Base-by-base conservation (phyloP, 2,329 filamentous ascomycete genomes). In the Nigrograna mackinnonii region DNA sequence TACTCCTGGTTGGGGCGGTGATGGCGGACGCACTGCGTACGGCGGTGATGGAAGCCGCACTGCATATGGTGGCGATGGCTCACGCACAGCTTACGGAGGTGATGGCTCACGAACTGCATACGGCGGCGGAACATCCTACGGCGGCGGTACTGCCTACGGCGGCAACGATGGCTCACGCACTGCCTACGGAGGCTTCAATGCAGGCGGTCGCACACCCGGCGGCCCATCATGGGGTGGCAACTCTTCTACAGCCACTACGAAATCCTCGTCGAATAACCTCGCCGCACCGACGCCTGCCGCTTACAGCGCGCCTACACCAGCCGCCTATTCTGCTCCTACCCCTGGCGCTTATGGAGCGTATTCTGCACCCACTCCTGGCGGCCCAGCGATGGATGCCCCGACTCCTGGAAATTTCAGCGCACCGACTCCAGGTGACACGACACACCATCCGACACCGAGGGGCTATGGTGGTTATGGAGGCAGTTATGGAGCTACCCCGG, bases 91-190 rank as follows among this genome's bases (percentile, higher is more conserved):
- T 2, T 75, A 77, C 46, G 72, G 72, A 24, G 70, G 71, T 17
- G 72, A 87, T 55, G 86, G 86, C 46, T 86, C 73, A 63, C 84
- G 85, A 34, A 91, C 89, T 13, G 83, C 89, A 2, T 95, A 95
- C 57, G 90, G 70, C 16, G 90, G 72, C 12, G 62, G 60, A 22
- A 72, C 69, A 9, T 58, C 61, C n/a, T 73, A 72, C 42, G 70
- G 89, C 6, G 74, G 74, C 17, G 64, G 41, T 43, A 52, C 40
- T 35, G 26, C 39, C 20, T 50, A 47, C 32, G 83, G 84, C 26
- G 64, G 67, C 12, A 58, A 55, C n/a, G 53, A 55, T 32, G 54
- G 54, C 16, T 43, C 37, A 12, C 49, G 58, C 13, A 76, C 73
- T 6, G 61, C 66, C 16, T 77, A 77, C 39, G 74, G 90, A n/a